A percentile compares a stretch with the other conserved stretches of the same genome.
Conservation (phyloP, 768 basidiomycete species). For the Lepiota brunneoincarnata region DNA sequence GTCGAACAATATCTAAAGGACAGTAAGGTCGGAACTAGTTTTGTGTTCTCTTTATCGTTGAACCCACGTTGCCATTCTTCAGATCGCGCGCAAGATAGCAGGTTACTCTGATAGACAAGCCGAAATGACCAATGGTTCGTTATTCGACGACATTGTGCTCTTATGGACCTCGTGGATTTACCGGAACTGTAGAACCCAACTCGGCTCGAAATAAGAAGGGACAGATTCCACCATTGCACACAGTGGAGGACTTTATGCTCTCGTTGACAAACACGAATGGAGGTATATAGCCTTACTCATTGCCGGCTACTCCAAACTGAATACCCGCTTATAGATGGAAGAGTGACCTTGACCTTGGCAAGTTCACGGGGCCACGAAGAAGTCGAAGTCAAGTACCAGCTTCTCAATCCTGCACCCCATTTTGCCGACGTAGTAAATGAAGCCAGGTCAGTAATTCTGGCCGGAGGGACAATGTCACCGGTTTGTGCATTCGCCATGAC, state of each 20-base stretch:
- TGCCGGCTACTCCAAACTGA: background rate
- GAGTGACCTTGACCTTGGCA: constrained; percentile 58
- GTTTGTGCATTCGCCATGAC: constrained; percentile 46
- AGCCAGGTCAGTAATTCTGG: constrained; percentile 83
- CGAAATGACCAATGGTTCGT: constrained; percentile 38
- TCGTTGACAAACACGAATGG: constrained; percentile 78
- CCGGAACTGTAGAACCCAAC: constrained; percentile 12
- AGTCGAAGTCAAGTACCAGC: constrained; percentile 83
- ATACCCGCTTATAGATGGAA: constrained; percentile 55
- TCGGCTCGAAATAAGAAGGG: constrained; percentile 22
- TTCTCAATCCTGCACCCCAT: constrained; percentile 85
- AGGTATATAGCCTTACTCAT: constrained; percentile 36
- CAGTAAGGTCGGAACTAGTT: constrained; percentile 61
- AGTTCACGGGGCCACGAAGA: constrained; percentile 33
- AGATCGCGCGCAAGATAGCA: constrained; percentile 81
- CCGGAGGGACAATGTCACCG: constrained; percentile 99
- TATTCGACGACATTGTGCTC: background rate
- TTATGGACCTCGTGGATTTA: background rate
- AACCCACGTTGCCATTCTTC: background rate
- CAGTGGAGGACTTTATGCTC: constrained; percentile 74
- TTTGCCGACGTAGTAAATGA: constrained; percentile 82
- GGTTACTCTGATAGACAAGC: constrained; percentile 71
- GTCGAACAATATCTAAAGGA: constrained; percentile 76
- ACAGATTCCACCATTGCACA: constrained; percentile 72
- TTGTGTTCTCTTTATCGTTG: constrained; percentile 14